Percentiles rank a stretch among this genome's conserved stretches.
Conservation (phyloP, 2,329 filamentous ascomycete genomes). For the Torrubiellomyces zombiae region DNA sequence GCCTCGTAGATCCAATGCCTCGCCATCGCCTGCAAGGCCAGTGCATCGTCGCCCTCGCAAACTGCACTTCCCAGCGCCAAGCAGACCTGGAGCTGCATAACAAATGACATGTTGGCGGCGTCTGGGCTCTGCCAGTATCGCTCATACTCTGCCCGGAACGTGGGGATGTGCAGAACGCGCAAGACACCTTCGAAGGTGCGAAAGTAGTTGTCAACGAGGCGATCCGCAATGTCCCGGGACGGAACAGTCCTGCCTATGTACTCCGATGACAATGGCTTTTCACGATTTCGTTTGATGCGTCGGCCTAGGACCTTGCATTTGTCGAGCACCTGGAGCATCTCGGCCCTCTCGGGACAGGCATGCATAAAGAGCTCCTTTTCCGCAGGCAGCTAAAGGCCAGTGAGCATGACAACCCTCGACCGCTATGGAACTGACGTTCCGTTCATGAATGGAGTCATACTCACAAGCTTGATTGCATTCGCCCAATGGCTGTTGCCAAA, state of each 20-base stretch:
- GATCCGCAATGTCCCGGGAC: slow-evolving; percentile 24
- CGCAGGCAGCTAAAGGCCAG: too few species aligned
- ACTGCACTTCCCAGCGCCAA: slow-evolving; percentile 33
- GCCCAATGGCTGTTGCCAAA: slow-evolving; percentile 35
- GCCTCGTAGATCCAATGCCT: slow-evolving; percentile 35
- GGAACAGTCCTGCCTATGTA: slow-evolving; percentile 24
- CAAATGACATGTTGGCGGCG: slow-evolving; percentile 23
- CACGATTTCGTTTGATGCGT: slow-evolving; percentile 23
- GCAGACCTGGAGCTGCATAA: slow-evolving; percentile 36
- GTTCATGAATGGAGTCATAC: slow-evolving; percentile 6
- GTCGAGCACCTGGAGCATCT: slow-evolving; percentile 15
- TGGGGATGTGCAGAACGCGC: slow-evolving; percentile 39
- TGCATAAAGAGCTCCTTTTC: too few species aligned
- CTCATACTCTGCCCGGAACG: slow-evolving; percentile 37
- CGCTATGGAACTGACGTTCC: too few species aligned
- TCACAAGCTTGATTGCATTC: slow-evolving; percentile 24
- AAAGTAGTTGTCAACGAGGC: slow-evolving; percentile 35
- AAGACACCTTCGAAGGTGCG: slow-evolving; percentile 38
- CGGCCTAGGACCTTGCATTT: slow-evolving; percentile 25
- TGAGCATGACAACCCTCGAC: too few species aligned
- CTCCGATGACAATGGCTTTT: slow-evolving; percentile 16
- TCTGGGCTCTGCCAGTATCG: slow-evolving; percentile 28
- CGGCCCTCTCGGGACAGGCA: slow-evolving; percentile 7
- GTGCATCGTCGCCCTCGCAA: slow-evolving; percentile 28
- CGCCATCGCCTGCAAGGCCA: slow-evolving; percentile 24